These are phyloP conservation scores for Lachancea cidri DNA, from an alignment of 805 yeast genomes.

Conservation along the genomic window DNA sequence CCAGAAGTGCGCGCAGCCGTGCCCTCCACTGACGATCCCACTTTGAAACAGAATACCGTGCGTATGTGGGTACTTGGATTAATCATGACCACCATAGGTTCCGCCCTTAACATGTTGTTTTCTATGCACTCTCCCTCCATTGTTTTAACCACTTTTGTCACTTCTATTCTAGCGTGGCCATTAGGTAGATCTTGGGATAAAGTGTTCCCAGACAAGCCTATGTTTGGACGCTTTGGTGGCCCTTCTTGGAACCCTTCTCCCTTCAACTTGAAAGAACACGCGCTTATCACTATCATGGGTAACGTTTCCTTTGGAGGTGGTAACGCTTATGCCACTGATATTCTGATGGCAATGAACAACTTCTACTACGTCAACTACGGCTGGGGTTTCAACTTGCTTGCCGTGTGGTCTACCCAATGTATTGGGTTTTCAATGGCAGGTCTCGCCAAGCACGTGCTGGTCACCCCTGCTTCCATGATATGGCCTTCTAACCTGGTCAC, in stretches of 20 bases:
- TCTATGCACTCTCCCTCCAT: constrained; percentile 52
- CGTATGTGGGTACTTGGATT: constrained; percentile 52
- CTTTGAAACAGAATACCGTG: constrained; percentile 44
- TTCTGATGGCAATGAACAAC: constrained; percentile 45
- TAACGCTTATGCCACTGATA: constrained; percentile 56
- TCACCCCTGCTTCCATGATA: constrained; percentile 58
- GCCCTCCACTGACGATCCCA: constrained; percentile 50
- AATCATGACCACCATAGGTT: constrained; percentile 50
- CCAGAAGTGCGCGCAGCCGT: constrained; percentile 65
- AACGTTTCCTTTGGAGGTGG: constrained; percentile 34
- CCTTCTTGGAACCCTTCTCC: constrained; percentile 51
- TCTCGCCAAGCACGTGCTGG: constrained; percentile 50
- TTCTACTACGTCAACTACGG: constrained; percentile 44
- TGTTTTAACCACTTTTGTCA: constrained; percentile 45
- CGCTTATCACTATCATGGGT: constrained; percentile 50
- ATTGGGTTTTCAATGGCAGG: constrained; percentile 70
- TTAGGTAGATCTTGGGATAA: constrained; percentile 48
- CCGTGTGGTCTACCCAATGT: constrained; percentile 52
- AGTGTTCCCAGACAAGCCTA: constrained; percentile 30
- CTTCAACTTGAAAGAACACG: constrained; percentile 60
- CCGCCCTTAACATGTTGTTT: constrained; percentile 56
- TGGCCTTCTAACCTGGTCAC: constrained; percentile 71
- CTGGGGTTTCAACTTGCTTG: constrained; percentile 50
- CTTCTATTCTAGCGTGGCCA: constrained; percentile 58
- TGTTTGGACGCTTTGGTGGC: constrained; percentile 25